phyloP scores from a whole-genome alignment of 768 basidiomycete genomes.

The Fibroporia radiculosa region DNA sequence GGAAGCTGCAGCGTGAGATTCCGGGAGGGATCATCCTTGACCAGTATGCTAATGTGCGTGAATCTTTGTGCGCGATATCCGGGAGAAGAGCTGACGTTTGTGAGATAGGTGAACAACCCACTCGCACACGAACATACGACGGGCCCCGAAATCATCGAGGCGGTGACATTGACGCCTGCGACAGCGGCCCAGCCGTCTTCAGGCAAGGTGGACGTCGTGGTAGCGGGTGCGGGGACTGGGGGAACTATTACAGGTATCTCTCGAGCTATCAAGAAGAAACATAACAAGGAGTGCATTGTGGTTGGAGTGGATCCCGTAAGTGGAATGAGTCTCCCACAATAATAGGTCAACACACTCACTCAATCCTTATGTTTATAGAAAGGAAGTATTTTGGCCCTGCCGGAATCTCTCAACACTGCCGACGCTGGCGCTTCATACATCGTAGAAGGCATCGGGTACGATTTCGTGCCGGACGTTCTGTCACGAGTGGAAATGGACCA shows the following conservation, averaged over 20 bases:
- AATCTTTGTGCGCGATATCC: not conserved
- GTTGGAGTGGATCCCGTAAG: conserved; percentile 90
- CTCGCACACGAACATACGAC: conserved; percentile 88
- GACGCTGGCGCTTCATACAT: conserved; percentile 51
- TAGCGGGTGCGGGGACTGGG: conserved; percentile 90
- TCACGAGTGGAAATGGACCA: conserved; percentile 58
- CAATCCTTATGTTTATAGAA: conserved; percentile 34
- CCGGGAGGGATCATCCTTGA: conserved; percentile 86
- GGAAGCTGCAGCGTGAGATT: conserved; percentile 67
- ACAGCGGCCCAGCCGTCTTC: conserved; percentile 52
- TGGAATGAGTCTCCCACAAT: too few relatives aligned
- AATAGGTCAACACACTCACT: conserved; percentile 9
- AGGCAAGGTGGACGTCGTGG: conserved; percentile 69
- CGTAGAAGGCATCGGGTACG: conserved; percentile 97
- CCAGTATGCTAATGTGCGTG: conserved; percentile 74
- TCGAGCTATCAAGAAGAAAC: conserved; percentile 67
- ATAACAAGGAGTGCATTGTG: conserved; percentile 65
- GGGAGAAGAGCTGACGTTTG: conserved; percentile 6
- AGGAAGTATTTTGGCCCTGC: conserved; percentile 82
- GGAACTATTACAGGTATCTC: conserved; percentile 90
- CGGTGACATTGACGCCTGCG: conserved; percentile 59
- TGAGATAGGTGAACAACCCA: conserved; percentile 65
- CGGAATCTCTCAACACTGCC: conserved; percentile 52
- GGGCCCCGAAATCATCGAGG: conserved; percentile 85
- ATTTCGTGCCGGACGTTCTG: conserved; percentile 86